Percentiles rank a stretch among this genome's conserved stretches.
phyloP scores from a whole-genome alignment of 805 yeast species.

The Metschnikowia drakensbergensis region DNA sequence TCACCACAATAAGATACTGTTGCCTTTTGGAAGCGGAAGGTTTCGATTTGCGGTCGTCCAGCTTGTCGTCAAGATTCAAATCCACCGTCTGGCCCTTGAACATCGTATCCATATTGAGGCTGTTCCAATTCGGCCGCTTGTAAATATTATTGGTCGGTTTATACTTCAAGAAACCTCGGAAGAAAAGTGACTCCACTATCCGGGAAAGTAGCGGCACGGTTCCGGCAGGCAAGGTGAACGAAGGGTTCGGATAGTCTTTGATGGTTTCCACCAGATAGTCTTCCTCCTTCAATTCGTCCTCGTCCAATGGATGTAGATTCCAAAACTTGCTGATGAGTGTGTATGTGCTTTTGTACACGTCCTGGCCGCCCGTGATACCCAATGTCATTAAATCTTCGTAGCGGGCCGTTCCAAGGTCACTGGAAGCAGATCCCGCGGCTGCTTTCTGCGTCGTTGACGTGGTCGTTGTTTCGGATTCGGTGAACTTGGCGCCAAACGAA shows the following conservation, averaged over 20 bases:
- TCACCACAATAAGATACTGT: slow-evolving; percentile 44
- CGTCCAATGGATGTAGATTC: slow-evolving; percentile 45
- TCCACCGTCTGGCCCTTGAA: slow-evolving; percentile 41
- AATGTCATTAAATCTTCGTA: slow-evolving; percentile 17
- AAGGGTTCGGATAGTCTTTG: slow-evolving; percentile 42
- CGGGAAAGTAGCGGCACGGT: slow-evolving; percentile 70
- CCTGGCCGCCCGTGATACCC: slow-evolving; percentile 32
- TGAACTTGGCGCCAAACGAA: slow-evolving; percentile 13
- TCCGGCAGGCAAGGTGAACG: slow-evolving; percentile 75
- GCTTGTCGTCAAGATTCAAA: slow-evolving; percentile 30
- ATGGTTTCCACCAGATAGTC: slow-evolving; percentile 10
- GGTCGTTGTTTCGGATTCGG: slow-evolving; percentile 15
- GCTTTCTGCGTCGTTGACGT: slow-evolving; percentile 9
- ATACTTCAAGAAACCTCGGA: slow-evolving; percentile 46
- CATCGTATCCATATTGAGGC: slow-evolving; percentile 36
- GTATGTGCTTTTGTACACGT: slow-evolving; percentile 29
- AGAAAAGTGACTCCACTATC: slow-evolving; percentile 64
- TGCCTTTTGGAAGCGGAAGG: slow-evolving; percentile 7
- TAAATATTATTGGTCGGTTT: slow-evolving; percentile 36
- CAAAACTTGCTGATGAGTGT: slow-evolving; percentile 41
- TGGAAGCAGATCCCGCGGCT: neutral
- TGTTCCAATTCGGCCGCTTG: slow-evolving; percentile 44
- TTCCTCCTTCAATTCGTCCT: slow-evolving; percentile 16
- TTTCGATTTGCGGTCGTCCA: slow-evolving; percentile 17
- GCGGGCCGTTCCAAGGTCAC: slow-evolving; percentile 7